phyloP scores from a whole-genome alignment of 2,329 filamentous ascomycete genomes.

The Tolypocladium guangdongense region DNA sequence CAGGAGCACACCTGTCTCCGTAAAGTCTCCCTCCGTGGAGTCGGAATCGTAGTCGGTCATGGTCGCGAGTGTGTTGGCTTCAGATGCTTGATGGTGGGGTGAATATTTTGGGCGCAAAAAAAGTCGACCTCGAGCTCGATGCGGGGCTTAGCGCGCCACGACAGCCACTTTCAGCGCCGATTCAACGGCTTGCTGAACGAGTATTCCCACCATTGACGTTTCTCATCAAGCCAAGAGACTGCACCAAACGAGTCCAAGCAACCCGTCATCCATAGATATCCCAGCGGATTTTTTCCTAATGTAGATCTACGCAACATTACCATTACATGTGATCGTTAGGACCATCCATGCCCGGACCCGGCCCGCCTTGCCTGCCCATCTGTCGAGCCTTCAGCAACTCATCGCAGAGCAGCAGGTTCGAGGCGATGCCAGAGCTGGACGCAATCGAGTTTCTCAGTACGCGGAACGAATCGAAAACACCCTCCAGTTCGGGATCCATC shows the following conservation, averaged over 20 bases:
- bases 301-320: constrained; percentile 21
- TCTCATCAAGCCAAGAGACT: neutral
- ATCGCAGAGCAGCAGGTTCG: constrained; percentile 89
- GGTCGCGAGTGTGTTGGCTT: neutral
- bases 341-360: constrained; percentile 55
- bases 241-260: neutral
- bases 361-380: constrained; percentile 62
- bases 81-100: constrained; percentile 12
- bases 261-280: no score
- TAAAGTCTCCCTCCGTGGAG: constrained; percentile 60
- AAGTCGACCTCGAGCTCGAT: constrained; percentile 5
- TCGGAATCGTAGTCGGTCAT: constrained; percentile 75
- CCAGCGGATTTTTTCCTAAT: constrained; percentile 24
- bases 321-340: constrained; percentile 41
- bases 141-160: constrained; percentile 19
- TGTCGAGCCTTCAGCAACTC: constrained; percentile 96
- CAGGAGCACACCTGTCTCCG: constrained; percentile 77
- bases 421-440: constrained; percentile 88
- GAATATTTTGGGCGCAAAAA: constrained; percentile 18
- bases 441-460: constrained; percentile 90
- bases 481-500: constrained; percentile 89
- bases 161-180: constrained; percentile 13
- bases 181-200: neutral
- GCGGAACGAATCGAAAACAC: constrained; percentile 92
- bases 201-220: no score